A percentile compares a stretch with the other conserved stretches of the same genome.
These are phyloP conservation scores for Fraxinus excelsior DNA, from an alignment of 257 asterid species.

Conservation along the genomic window DNA sequence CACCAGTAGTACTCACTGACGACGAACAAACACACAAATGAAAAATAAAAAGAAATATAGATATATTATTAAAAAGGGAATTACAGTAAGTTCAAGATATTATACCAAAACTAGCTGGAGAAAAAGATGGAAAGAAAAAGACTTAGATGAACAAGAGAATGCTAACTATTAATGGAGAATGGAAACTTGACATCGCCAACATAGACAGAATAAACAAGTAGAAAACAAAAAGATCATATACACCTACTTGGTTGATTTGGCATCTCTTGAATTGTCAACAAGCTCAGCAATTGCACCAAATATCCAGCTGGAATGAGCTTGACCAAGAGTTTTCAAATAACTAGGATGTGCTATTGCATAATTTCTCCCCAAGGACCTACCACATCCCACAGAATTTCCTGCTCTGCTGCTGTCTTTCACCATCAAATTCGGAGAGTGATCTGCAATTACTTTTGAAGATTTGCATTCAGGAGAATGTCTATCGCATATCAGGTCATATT, in stretches of 20 bases:
- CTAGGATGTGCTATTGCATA: constrained; percentile 66
- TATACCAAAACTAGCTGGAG: not conserved
- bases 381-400: constrained; percentile 27
- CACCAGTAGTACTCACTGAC: not conserved
- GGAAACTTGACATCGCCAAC: not conserved
- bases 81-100: not conserved
- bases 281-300: constrained; percentile 92
- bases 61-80: not conserved
- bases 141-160: not conserved
- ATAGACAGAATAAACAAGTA: constrained; percentile 1
- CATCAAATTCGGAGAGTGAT: constrained; percentile 33
- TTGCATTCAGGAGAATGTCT: constrained; percentile 27
- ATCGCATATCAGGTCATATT: constrained; percentile 38
- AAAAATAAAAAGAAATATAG: constrained; percentile 1
- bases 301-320: constrained; percentile 81
- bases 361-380: constrained; percentile 42
- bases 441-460: constrained; percentile 35
- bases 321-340: constrained; percentile 73
- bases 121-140: not conserved
- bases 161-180: not conserved
- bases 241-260: constrained; percentile 71
- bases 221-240: constrained; percentile 19
- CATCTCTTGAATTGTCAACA: constrained; percentile 82
- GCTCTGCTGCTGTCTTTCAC: constrained; percentile 28
- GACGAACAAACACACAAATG: not conserved